phyloP scores from a whole-genome alignment of 768 basidiomycete genomes.

The Holtermannia corniformis region DNA sequence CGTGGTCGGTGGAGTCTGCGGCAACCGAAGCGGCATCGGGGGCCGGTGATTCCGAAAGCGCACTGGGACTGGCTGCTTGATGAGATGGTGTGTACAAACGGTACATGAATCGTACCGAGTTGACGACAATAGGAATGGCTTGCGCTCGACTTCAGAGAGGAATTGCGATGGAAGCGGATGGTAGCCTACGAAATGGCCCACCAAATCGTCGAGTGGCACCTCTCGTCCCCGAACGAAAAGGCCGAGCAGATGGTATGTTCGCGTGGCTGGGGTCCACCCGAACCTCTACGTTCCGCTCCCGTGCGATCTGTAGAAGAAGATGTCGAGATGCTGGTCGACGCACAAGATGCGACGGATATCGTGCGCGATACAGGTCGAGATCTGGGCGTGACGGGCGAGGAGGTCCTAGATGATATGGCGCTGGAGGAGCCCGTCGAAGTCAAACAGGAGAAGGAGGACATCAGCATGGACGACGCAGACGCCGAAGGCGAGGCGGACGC shows the following conservation, averaged over 20 bases:
- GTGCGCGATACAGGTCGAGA: not conserved
- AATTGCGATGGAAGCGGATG: constrained; percentile 81
- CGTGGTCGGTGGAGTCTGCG: constrained; percentile 79
- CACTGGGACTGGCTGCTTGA: constrained; percentile 96
- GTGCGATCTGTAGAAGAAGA: constrained; percentile 3
- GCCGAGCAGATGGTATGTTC: constrained; percentile 49
- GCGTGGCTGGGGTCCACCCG: constrained; percentile 24
- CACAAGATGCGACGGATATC: not conserved
- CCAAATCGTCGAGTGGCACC: constrained; percentile 80
- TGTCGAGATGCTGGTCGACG: constrained; percentile 4
- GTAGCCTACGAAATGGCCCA: constrained; percentile 73
- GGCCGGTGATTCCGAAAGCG: constrained; percentile 56
- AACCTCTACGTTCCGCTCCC: not conserved
- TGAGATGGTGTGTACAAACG: constrained; percentile 64
- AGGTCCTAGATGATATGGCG: not conserved
- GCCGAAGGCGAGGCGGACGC: constrained; percentile 12
- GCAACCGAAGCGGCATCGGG: constrained; percentile 89
- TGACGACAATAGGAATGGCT: constrained; percentile 73
- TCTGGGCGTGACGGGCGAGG: constrained; percentile 2
- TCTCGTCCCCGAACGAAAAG: constrained; percentile 56
- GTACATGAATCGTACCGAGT: not conserved
- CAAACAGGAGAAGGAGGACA: constrained; percentile 15
- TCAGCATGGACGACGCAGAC: constrained; percentile 10
- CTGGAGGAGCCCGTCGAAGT: constrained; percentile 9
- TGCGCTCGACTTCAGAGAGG: constrained; percentile 88